A percentile compares a stretch with the other conserved stretches of the same genome.
These are phyloP conservation scores for Colletotrichum sp. DNA, from an alignment of 2,329 filamentous ascomycete genomes.

Conservation along the genomic window DNA sequence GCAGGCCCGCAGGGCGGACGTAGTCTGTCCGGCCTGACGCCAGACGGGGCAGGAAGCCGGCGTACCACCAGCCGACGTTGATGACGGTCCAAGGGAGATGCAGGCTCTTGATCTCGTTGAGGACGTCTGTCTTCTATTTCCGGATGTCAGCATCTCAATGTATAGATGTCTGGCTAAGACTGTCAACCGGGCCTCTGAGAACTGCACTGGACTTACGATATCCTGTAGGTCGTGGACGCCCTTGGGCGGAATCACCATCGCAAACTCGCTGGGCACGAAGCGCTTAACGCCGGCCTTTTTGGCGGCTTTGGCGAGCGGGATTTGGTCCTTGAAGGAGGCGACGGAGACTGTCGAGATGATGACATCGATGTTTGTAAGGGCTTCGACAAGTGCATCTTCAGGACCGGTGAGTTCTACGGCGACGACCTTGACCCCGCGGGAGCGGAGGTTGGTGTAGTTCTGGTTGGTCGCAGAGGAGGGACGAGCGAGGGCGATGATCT, in stretches of 20 bases:
- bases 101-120: conserved; percentile 51
- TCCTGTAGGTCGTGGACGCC: conserved; percentile 31
- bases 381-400: conserved; percentile 42
- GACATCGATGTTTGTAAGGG: conserved; percentile 46
- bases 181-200: background rate
- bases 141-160: background rate
- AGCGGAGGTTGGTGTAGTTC: conserved; percentile 30
- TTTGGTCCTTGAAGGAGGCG: conserved; percentile 41
- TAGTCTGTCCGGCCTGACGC: conserved; percentile 43
- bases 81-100: conserved; percentile 59
- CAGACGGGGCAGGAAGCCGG: conserved; percentile 37
- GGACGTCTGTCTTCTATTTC: conserved; percentile 49
- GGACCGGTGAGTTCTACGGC: conserved; percentile 44
- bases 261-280: conserved; percentile 56
- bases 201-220: background rate
- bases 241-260: conserved; percentile 42
- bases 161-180: no score
- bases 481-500: conserved; percentile 52
- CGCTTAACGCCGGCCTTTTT: conserved; percentile 53
- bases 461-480: conserved; percentile 46
- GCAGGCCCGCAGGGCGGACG: conserved; percentile 26
- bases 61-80: conserved; percentile 64
- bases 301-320: conserved; percentile 49
- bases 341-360: conserved; percentile 46
- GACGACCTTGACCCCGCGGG: conserved; percentile 47